Conservation (phyloP, 2,329 filamentous ascomycete species). For the Arachnomyces sp. region DNA sequence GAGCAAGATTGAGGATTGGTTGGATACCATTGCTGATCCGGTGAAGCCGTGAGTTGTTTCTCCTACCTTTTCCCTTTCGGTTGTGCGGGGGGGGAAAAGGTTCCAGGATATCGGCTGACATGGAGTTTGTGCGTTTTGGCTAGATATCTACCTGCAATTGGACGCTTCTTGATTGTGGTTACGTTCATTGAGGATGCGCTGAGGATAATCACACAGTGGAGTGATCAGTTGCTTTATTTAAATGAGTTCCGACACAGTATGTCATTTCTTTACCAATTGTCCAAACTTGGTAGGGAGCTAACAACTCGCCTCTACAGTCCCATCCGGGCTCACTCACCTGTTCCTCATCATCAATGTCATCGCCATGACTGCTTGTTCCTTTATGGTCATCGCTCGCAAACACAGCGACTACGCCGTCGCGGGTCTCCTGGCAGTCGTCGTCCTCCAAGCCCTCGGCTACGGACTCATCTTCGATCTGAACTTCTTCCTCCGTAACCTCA, state of each 20-base stretch:
- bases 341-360: constrained; percentile 89
- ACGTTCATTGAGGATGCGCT: constrained; percentile 97
- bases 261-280: constrained; percentile 27
- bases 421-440: constrained; percentile 82
- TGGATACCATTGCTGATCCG: constrained; percentile 82
- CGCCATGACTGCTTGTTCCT: constrained; percentile 75
- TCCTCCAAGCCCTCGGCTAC: constrained; percentile 92
- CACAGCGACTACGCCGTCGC: constrained; percentile 88
- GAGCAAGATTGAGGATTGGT: constrained; percentile 92
- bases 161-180: constrained; percentile 94
- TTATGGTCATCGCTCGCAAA: constrained; percentile 83
- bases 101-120: constrained; percentile 19
- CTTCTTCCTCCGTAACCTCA: constrained; percentile 98
- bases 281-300: background rate
- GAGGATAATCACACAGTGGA: constrained; percentile 96
- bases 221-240: constrained; percentile 86
- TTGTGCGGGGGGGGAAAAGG: constrained; percentile 12
- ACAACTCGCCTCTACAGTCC: constrained; percentile 53
- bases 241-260: constrained; percentile 89
- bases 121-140: constrained; percentile 22
- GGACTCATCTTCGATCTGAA: constrained; percentile 98
- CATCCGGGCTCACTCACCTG: constrained; percentile 76
- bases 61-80: constrained; percentile 6
- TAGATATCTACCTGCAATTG: constrained; percentile 89
- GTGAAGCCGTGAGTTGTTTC: constrained; percentile 76